phyloP scores from a whole-genome alignment of 768 basidiomycete species.

The Psilocybe tampanensis region DNA sequence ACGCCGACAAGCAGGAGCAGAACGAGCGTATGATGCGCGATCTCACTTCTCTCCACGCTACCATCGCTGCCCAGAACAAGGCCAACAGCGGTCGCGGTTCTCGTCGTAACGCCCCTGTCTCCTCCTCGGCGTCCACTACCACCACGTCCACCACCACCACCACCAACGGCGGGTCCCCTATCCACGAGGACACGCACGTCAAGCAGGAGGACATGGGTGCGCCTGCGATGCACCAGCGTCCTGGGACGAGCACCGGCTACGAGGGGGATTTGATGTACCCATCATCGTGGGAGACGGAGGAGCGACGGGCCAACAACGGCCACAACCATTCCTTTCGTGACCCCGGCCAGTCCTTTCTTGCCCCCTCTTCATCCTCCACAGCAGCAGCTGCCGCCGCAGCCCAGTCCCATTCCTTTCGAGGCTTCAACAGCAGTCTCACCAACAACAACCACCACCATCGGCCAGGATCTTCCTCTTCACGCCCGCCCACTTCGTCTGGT shows the following conservation, averaged over 20 bases:
- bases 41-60: conserved; percentile 79
- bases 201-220: conserved; percentile 42
- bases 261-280: conserved; percentile 42
- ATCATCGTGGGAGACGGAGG: conserved; percentile 8
- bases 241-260: conserved; percentile 76
- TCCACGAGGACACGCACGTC: conserved; percentile 27
- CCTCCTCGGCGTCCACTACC: conserved; percentile 3
- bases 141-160: background rate
- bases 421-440: conserved; percentile 21
- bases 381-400: conserved; percentile 32
- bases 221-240: conserved; percentile 48
- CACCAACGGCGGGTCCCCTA: conserved; percentile 12
- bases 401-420: conserved; percentile 68
- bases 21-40: conserved; percentile 94
- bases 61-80: conserved; percentile 68
- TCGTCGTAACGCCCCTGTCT: conserved; percentile 21
- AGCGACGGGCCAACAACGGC: conserved; percentile 3
- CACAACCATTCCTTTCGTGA: conserved; percentile 72
- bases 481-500: conserved; percentile 56
- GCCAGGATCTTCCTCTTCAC: conserved; percentile 32
- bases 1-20: conserved; percentile 88
- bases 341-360: conserved; percentile 82
- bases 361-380: conserved; percentile 22
- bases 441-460: too few relatives aligned
- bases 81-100: conserved; percentile 24